Evolutionary conservation across 129 eudicot genomes (phyloP).

Genomic region (Flaveria robusta): DNA sequence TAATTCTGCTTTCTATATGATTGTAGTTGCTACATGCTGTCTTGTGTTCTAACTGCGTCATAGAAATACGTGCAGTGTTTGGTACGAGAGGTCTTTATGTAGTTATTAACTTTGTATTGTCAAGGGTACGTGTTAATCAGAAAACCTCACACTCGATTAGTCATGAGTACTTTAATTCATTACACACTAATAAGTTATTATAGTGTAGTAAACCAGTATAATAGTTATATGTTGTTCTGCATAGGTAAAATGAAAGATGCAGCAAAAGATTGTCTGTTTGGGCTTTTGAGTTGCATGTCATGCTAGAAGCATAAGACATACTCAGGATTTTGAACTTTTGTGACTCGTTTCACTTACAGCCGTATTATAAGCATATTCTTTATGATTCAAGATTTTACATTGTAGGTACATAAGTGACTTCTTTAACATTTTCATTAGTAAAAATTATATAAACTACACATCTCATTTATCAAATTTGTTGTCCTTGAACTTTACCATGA

Average conservation of each 20-base stretch:
- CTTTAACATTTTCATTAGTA: no score
- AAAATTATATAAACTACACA: background rate
- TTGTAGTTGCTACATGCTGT: constrained; percentile 7
- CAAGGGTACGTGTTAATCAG: background rate
- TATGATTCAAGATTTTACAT: no score
- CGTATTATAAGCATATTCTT: no score
- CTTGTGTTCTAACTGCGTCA: constrained; percentile 1
- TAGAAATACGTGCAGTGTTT: background rate
- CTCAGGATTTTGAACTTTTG: no score
- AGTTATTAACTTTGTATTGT: background rate
- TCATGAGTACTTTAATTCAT: background rate
- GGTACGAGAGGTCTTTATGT: constrained; percentile 14
- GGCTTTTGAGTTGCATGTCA: background rate
- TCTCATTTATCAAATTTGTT: background rate
- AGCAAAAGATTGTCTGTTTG: no score
- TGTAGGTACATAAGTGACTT: no score
- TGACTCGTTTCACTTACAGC: no score
- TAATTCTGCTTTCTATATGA: background rate
- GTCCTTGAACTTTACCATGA: background rate
- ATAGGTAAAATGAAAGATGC: no score
- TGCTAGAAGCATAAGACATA: background rate
- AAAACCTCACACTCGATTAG: background rate
- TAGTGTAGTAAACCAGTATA: background rate
- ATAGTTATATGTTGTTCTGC: background rate
- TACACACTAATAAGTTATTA: background rate